Base-by-base conservation (phyloP, 2,329 filamentous ascomycete genomes). In the Chaetomium olivaceum region DNA sequence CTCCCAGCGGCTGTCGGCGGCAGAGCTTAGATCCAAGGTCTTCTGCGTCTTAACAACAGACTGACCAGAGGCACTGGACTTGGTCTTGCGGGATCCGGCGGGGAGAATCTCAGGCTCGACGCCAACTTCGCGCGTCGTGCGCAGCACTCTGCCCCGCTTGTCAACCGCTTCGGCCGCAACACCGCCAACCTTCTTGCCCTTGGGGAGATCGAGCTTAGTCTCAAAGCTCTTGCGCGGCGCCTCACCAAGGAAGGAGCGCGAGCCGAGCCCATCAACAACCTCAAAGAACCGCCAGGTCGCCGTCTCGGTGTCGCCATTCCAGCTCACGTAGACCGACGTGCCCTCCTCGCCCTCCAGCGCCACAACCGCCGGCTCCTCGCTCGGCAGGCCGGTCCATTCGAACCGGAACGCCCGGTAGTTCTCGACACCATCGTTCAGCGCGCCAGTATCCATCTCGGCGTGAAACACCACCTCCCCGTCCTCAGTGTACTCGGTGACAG, bases 381-480 rank as follows among this genome's bases (percentile, higher is more conserved):
- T 76, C 5, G 82, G 81, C 36, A 75, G 69, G 1, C 79, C 82
- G 1, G 78, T 78, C 83, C 85, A 89, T 62, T 80, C 76, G 68
- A 78, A 81, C 70, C 83, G 84, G 73, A 82, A 83, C 2, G 80
- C 81, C 36, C 85, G 80, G 70, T 88, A 88, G 61, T 82, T 85
- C 70, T 82, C 79, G 70, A 73, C 72, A 64, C 73, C 74, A 23
- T 21, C 46, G 2, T 11, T 48, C 67, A 79, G 63, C 60, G 72
- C 56, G 70, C 79, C 70, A 1, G 75, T 74, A 58, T 77, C 78
- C 39, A 85, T 76, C 70, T 83, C 82, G 2, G 78, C 78, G 65
- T 87, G 82, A 77, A 85, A 85, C 21, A 87, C 76, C 3, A 81
- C 73, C 9, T 78, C 74, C 9, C 85, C 85, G n/a, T 82, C 78